Evolutionary conservation across 441 rosid genomes (phyloP).

Genomic region (Gossypium gossypioides): DNA sequence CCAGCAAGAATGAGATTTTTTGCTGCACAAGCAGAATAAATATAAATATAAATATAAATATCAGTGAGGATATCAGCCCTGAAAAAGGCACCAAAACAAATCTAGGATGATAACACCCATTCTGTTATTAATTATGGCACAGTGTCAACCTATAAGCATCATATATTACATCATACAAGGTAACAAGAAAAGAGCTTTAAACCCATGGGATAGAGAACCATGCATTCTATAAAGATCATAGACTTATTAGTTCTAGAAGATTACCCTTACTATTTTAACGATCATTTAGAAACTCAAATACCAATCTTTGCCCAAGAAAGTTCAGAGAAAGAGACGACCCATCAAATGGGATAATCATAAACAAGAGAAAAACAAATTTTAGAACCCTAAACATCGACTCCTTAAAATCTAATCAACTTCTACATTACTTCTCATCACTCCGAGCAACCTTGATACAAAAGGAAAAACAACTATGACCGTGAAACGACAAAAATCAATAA

Average conservation of each 20-base stretch:
- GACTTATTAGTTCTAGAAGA: background rate
- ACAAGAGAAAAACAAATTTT: background rate
- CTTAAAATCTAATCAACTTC: background rate
- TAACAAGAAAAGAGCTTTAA: background rate
- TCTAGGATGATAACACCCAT: background rate
- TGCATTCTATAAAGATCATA: background rate
- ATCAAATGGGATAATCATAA: background rate
- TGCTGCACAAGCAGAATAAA: slow-evolving; percentile 36
- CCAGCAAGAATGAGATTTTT: slow-evolving; percentile 93
- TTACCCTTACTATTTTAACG: background rate
- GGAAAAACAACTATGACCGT: no score
- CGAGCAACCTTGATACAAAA: no score
- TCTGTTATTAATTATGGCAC: background rate
- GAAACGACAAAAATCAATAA: no score
- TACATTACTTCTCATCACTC: no score
- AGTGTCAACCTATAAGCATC: background rate
- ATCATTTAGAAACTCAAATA: background rate
- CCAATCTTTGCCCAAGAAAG: background rate
- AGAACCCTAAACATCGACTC: background rate
- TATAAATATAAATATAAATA: background rate
- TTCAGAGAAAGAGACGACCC: background rate
- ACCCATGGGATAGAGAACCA: background rate
- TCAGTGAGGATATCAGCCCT: background rate
- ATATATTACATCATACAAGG: background rate
- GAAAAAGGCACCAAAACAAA: background rate